Evolutionary conservation across 495 filamentous ascomycete genomes (phyloP).

Genomic region (Penicillium angulare): DNA sequence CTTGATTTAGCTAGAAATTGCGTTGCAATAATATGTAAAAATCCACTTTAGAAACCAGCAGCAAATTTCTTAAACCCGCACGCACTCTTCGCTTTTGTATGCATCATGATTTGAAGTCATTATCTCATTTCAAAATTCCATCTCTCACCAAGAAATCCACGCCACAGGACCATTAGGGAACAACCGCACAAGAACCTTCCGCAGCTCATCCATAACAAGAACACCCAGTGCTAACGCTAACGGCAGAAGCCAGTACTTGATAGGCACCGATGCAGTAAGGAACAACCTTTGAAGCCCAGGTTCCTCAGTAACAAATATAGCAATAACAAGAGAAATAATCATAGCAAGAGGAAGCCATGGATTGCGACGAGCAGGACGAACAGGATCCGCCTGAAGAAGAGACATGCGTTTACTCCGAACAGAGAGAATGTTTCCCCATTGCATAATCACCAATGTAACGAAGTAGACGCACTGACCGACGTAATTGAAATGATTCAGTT

Average conservation of each 20-base stretch:
- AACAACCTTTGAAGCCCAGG: constrained; percentile 49
- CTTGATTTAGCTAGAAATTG: no score
- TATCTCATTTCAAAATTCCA: background rate
- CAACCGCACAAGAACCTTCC: constrained; percentile 44
- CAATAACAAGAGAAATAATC: constrained; percentile 45
- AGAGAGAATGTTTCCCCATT: constrained; percentile 51
- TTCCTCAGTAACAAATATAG: constrained; percentile 52
- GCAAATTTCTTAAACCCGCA: no score
- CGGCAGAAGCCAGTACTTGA: constrained; percentile 53
- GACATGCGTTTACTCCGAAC: constrained; percentile 51
- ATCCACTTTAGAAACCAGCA: no score
- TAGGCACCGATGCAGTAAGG: constrained; percentile 44
- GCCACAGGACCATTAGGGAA: constrained; percentile 44
- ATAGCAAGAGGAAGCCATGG: constrained; percentile 47
- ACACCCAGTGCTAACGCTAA: constrained; percentile 48
- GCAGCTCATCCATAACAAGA: constrained; percentile 48
- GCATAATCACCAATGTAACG: constrained; percentile 62
- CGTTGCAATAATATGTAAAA: no score
- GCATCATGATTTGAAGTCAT: no score
- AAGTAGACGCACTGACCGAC: constrained; percentile 68
- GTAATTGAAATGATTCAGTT: constrained; percentile 43
- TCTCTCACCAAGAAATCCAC: constrained; percentile 42
- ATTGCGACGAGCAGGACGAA: constrained; percentile 47
- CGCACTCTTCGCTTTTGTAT: no score
- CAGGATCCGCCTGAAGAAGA: constrained; percentile 50